These are phyloP conservation scores for Cladosporium velox DNA, from an alignment of 2,329 filamentous ascomycete species.

Conservation along the genomic window DNA sequence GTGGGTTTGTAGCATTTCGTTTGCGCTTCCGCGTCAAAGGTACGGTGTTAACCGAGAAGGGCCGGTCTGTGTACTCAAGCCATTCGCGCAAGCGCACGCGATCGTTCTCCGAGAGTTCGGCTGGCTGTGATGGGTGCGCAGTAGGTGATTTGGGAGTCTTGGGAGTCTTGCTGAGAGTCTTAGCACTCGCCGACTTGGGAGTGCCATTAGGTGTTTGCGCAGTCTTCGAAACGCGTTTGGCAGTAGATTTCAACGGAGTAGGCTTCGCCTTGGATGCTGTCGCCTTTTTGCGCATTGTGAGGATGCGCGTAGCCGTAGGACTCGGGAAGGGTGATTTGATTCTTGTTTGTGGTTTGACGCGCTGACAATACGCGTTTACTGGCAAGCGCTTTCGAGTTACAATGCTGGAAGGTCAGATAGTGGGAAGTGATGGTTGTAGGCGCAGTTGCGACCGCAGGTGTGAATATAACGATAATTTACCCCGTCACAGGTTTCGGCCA, in stretches of 20 bases:
- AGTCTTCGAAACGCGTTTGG: background rate
- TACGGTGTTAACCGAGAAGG: constrained; percentile 11
- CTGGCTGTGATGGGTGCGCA: constrained; percentile 5
- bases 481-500: background rate
- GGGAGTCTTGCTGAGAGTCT: background rate
- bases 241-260: background rate
- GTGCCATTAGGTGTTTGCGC: background rate
- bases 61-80: constrained; percentile 6
- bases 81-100: constrained; percentile 1
- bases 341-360: background rate
- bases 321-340: background rate
- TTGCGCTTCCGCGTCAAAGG: constrained; percentile 19
- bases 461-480: background rate
- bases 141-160: background rate
- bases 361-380: background rate
- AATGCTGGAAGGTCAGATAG: background rate
- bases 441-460: background rate
- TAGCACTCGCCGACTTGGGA: background rate
- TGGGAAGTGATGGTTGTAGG: background rate
- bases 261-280: background rate
- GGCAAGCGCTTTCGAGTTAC: background rate
- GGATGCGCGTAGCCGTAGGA: background rate
- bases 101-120: constrained; percentile 9
- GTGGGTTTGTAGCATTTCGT: background rate
- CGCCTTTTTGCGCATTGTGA: background rate